Conservation (phyloP, 805 yeast species). For the Zygoascus bituminiphila region DNA sequence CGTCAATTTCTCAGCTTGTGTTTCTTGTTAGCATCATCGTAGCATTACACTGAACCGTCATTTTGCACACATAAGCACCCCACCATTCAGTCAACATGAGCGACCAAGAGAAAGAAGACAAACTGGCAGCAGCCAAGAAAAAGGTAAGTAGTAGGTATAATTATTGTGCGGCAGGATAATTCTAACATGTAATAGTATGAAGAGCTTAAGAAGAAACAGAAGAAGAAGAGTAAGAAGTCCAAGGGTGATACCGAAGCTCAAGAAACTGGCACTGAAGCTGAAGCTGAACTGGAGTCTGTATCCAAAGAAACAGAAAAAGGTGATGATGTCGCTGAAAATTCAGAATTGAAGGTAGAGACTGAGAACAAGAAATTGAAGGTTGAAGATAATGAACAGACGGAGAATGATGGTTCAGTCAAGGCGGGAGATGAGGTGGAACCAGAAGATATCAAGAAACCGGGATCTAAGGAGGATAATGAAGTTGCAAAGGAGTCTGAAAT, state of each 20-base stretch:
- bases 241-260: too few species aligned
- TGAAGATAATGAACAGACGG: too few species aligned
- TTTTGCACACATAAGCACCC: too few species aligned
- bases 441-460: background rate
- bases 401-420: too few species aligned
- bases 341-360: background rate
- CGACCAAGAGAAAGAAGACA: constrained; percentile 38
- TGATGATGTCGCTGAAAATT: background rate
- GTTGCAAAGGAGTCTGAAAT: background rate
- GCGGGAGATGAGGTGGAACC: background rate
- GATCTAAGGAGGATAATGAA: background rate
- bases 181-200: constrained; percentile 36
- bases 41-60: background rate
- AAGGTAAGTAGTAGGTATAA: constrained; percentile 33
- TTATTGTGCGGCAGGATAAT: background rate
- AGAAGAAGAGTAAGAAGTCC: constrained; percentile 42
- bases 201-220: constrained; percentile 51
- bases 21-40: background rate
- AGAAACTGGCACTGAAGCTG: background rate
- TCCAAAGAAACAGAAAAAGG: constrained; percentile 6
- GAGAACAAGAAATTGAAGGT: background rate
- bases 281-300: background rate
- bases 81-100: background rate
- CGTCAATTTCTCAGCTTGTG: too few species aligned
- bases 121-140: constrained; percentile 67